Conservation (phyloP, 2,329 filamentous ascomycete genomes). For the Monilinia laxa region DNA sequence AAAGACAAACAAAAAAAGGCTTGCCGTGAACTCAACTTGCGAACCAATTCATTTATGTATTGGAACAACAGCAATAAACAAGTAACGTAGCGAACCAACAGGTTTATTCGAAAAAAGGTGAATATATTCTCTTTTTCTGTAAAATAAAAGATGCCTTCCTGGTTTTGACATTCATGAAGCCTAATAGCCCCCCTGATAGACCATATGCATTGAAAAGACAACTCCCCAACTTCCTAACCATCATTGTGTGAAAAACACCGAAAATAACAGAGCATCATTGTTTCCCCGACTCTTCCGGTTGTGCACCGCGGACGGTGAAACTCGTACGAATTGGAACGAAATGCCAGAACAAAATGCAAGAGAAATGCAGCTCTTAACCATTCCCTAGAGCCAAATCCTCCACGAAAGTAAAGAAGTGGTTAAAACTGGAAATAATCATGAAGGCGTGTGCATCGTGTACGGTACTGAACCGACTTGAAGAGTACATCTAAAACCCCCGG, state of each 20-base stretch:
- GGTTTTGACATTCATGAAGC: slow-evolving; percentile 19
- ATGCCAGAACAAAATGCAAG: slow-evolving; percentile 25
- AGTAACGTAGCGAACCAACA: neutral
- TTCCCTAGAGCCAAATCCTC: slow-evolving; percentile 22
- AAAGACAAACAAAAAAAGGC: too few species aligned
- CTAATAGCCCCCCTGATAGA: slow-evolving; percentile 24
- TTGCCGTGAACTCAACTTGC: too few species aligned
- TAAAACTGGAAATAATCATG: slow-evolving; percentile 32
- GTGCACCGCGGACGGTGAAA: too few species aligned
- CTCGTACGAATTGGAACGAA: neutral
- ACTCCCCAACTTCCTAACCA: slow-evolving; percentile 24
- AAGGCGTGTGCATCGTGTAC: slow-evolving; percentile 40
- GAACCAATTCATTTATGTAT: neutral
- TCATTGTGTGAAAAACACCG: slow-evolving; percentile 26
- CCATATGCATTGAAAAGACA: slow-evolving; percentile 27
- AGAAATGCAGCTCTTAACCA: slow-evolving; percentile 31
- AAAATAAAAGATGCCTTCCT: neutral
- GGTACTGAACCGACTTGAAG: slow-evolving; percentile 36
- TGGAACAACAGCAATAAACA: neutral
- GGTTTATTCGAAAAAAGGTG: neutral
- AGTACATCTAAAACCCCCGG: slow-evolving; percentile 34
- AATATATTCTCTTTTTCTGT: neutral
- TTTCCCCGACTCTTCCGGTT: slow-evolving; percentile 21
- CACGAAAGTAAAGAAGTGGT: slow-evolving; percentile 28
- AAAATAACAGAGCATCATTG: slow-evolving; percentile 20